A percentile compares a stretch with the other conserved stretches of the same genome.
Conservation (phyloP, 805 yeast species). For the Sugiyamaella mastotermitis region DNA sequence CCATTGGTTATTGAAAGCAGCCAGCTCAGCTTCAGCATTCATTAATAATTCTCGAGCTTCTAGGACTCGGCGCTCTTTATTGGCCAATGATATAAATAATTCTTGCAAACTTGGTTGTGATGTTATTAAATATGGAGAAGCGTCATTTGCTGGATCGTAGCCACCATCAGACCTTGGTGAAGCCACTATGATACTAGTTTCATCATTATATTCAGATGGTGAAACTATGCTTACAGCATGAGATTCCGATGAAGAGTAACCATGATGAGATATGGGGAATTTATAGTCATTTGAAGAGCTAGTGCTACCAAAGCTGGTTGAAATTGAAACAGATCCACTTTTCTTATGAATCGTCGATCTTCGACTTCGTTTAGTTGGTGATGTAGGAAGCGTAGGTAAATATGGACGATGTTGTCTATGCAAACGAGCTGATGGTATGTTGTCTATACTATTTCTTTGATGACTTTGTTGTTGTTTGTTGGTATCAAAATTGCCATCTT, state of each 20-base stretch:
- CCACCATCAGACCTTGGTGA: not conserved
- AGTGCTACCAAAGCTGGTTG: slow-evolving; percentile 4
- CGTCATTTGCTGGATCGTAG: not conserved
- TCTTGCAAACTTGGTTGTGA: slow-evolving; percentile 26
- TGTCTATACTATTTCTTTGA: too few species aligned
- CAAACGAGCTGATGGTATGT: too few species aligned
- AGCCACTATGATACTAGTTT: not conserved
- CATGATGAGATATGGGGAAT: not conserved
- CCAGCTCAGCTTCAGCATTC: slow-evolving; percentile 25
- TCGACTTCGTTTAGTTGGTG: slow-evolving; percentile 7
- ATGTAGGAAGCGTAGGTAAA: too few species aligned
- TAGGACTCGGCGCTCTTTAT: slow-evolving; percentile 30
- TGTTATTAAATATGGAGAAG: slow-evolving; percentile 19
- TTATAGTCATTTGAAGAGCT: too few species aligned
- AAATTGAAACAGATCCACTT: slow-evolving; percentile 11
- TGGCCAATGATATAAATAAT: slow-evolving; percentile 28
- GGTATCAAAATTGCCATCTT: too few species aligned
- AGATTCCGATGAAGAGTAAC: slow-evolving; percentile 6
- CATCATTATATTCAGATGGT: slow-evolving; percentile 1
- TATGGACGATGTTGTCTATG: too few species aligned
- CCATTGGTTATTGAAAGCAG: slow-evolving; percentile 20
- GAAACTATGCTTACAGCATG: not conserved
- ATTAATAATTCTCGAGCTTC: slow-evolving; percentile 28
- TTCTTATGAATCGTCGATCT: not conserved
- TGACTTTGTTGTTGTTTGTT: too few species aligned